Conservation (phyloP, 495 filamentous ascomycete species). For the Talaromyces stipitatus region DNA sequence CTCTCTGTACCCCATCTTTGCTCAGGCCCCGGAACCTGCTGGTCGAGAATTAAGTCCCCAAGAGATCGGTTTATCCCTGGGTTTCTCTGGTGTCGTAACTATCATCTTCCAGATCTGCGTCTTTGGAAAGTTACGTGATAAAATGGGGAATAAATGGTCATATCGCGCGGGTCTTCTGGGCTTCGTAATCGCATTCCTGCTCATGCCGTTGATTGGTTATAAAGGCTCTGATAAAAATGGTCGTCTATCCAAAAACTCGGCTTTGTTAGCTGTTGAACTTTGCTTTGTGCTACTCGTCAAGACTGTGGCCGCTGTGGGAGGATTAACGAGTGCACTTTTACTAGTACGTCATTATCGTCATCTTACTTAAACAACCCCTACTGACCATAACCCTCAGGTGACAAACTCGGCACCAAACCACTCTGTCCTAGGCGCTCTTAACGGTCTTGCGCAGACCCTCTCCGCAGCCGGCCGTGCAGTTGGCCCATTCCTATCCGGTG, state of each 20-base stretch:
- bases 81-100: constrained; percentile 73
- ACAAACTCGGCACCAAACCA: constrained; percentile 88
- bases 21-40: constrained; percentile 59
- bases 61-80: constrained; percentile 79
- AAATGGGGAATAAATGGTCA: constrained; percentile 75
- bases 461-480: constrained; percentile 84
- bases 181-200: constrained; percentile 71
- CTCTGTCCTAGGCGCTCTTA: constrained; percentile 79
- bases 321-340: constrained; percentile 80
- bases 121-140: constrained; percentile 71
- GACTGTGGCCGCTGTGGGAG: constrained; percentile 80
- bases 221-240: constrained; percentile 43
- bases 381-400: constrained; percentile 44
- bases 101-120: constrained; percentile 84
- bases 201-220: constrained; percentile 88
- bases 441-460: constrained; percentile 89
- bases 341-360: constrained; percentile 51
- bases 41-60: constrained; percentile 69
- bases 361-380: not conserved
- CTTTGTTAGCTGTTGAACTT: constrained; percentile 61
- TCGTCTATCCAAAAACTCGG: constrained; percentile 44
- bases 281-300: constrained; percentile 76
- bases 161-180: constrained; percentile 76
- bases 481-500: constrained; percentile 82
- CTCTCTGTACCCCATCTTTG: constrained; percentile 87